Base-by-base conservation (phyloP, 139 green algal genomes). In the Picochlorum sp. region DNA sequence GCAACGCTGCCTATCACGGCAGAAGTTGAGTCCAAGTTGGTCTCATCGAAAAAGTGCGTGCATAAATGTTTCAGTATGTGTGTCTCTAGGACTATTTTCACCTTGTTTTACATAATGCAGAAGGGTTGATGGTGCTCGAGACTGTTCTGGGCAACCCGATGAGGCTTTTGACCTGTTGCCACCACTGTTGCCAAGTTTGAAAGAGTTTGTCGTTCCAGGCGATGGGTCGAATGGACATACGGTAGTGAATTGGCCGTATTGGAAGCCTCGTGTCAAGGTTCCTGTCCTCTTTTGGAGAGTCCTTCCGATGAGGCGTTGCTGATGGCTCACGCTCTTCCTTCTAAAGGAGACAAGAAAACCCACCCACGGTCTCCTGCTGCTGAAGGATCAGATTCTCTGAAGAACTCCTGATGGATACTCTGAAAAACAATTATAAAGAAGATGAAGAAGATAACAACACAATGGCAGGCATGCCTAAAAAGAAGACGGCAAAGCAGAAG, bases 171-270 rank as follows among this genome's bases (percentile, higher is more conserved):
- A 54, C 47, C 6, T 54, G 47, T 54, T 41, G 34, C 34, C 34
- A 41, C 34, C 47, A 20, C n/a, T 54, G 47, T 54, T 54, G 47
- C 47, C 47, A 9, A 26, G 47, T 54, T 21, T 54, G n/a, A 54
- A 21, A 0, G 47, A 54, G 7, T 54, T 54, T 54, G 47, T 54
- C 6, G 6, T 20, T 20, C 16, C 18, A 7, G n/a, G 47, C 2
- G 47, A 54, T 26, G 47, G 47, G 18, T 21, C 16, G 16, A 14
- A 10, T 26, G 4, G n/a, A 13, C 5, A 26, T 1, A 7, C 16
- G 11, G 18, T 9, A 54, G n/a, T 26, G 11, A 18, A 26, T 26
- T 54, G 47, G 47, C 11, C 47, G 15, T 54, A 26, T 54, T 54
- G 47, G 47, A 54, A 54, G 2, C 47, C 47, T 26, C 18, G n/a